These are phyloP conservation scores for Euphorbia tirucalli DNA, from an alignment of 345 rosid genomes.

Conservation along the genomic window DNA sequence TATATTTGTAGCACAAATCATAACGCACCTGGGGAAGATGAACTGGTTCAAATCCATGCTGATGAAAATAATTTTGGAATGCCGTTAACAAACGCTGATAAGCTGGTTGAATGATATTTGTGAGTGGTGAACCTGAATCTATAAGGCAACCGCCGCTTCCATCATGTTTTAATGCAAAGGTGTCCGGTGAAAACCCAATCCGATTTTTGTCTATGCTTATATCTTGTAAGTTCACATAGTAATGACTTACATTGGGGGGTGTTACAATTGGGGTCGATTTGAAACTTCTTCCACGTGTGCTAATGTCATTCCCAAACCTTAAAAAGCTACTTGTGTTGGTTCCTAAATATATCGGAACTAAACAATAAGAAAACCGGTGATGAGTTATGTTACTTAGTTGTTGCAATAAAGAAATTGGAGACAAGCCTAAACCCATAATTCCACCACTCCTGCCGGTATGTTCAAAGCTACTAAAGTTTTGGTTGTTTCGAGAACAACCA, in stretches of 20 bases:
- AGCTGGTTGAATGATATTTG: not conserved
- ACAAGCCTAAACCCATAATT: no score
- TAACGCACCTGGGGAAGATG: not conserved
- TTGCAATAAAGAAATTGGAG: no score
- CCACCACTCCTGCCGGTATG: not conserved
- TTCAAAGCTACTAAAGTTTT: not conserved
- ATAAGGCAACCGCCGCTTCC: slow-evolving; percentile 15
- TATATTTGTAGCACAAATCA: not conserved
- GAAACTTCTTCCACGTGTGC: no score
- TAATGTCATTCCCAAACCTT: no score
- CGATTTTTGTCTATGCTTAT: slow-evolving; percentile 9
- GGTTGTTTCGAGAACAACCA: not conserved
- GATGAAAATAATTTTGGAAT: slow-evolving; percentile 5
- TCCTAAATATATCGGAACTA: not conserved
- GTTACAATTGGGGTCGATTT: not conserved
- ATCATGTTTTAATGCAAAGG: not conserved
- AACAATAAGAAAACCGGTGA: no score
- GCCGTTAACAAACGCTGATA: not conserved
- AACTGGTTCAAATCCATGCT: not conserved
- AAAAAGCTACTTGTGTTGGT: no score
- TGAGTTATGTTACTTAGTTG: no score
- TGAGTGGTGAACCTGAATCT: slow-evolving; percentile 17
- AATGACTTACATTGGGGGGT: no score
- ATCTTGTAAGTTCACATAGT: not conserved
- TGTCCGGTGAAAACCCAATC: not conserved